Conservation (phyloP, 2,329 filamentous ascomycete species). For the Rhynchosporium secalis region DNA sequence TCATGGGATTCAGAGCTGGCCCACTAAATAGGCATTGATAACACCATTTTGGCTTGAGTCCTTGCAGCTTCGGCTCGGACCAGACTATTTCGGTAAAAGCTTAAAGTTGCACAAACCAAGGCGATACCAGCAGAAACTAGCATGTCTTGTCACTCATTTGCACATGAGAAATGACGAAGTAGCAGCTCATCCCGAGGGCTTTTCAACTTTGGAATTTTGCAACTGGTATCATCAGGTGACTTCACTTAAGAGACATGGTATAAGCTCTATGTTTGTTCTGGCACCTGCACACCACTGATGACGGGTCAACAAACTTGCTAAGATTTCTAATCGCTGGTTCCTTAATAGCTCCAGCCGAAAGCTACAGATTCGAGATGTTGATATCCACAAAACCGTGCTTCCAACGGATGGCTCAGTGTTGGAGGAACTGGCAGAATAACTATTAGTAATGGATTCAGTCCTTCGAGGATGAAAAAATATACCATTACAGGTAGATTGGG, state of each 20-base stretch:
- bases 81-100: constrained; percentile 4
- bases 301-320: too few species aligned
- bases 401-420: too few species aligned
- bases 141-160: constrained; percentile 1
- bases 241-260: not conserved
- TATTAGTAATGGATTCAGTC: too few species aligned
- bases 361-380: too few species aligned
- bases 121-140: not conserved
- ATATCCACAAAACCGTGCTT: too few species aligned
- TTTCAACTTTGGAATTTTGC: not conserved
- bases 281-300: too few species aligned
- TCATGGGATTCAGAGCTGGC: not conserved
- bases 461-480: too few species aligned
- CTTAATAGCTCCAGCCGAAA: too few species aligned
- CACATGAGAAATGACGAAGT: not conserved
- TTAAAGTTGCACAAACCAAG: not conserved
- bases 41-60: not conserved
- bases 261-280: too few species aligned
- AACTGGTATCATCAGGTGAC: not conserved
- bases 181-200: constrained; percentile 8
- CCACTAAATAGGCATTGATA: not conserved
- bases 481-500: too few species aligned
- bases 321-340: too few species aligned
- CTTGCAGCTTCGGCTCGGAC: constrained; percentile 13
- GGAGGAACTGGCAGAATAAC: too few species aligned